Evolutionary conservation across 306 rosid species (phyloP).

Genomic region (Lotus japonicus): DNA sequence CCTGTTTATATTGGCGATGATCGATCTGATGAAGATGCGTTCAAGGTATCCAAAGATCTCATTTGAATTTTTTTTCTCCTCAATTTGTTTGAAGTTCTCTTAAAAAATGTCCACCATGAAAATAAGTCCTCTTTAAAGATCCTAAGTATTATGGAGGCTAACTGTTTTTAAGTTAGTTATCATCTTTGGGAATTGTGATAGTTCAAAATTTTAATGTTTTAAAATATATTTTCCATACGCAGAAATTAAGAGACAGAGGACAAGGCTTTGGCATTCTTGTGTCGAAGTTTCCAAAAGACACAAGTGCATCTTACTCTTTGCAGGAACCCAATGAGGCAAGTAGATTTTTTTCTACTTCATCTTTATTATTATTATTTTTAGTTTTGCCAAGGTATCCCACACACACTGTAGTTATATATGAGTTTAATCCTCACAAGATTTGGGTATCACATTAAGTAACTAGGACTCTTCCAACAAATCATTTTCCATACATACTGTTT

Average conservation of each 20-base stretch:
- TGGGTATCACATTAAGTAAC: too few species aligned
- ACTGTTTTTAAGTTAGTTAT: neutral
- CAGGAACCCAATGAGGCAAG: conserved; percentile 86
- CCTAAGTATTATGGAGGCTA: neutral
- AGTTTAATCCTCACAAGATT: too few species aligned
- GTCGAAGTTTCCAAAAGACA: conserved; percentile 80
- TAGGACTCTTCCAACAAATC: too few species aligned
- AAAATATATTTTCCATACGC: neutral
- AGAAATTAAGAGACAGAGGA: conserved; percentile 73
- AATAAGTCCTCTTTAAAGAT: neutral
- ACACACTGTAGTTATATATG: too few species aligned
- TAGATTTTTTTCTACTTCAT: neutral
- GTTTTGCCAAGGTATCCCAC: too few species aligned
- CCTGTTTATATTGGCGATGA: conserved; percentile 91
- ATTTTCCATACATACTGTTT: too few species aligned
- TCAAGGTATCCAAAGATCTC: conserved; percentile 57
- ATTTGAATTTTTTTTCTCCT: neutral
- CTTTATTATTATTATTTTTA: too few species aligned
- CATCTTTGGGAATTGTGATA: neutral
- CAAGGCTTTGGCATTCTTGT: conserved; percentile 95
- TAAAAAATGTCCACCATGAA: too few species aligned
- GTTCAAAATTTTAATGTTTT: neutral
- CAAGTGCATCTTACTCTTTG: conserved; percentile 72
- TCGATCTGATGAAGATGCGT: conserved; percentile 83
- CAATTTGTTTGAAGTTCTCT: too few species aligned